Evolutionary conservation across 2,329 filamentous ascomycete genomes (phyloP).

Genomic region (Xylaria sp.): DNA sequence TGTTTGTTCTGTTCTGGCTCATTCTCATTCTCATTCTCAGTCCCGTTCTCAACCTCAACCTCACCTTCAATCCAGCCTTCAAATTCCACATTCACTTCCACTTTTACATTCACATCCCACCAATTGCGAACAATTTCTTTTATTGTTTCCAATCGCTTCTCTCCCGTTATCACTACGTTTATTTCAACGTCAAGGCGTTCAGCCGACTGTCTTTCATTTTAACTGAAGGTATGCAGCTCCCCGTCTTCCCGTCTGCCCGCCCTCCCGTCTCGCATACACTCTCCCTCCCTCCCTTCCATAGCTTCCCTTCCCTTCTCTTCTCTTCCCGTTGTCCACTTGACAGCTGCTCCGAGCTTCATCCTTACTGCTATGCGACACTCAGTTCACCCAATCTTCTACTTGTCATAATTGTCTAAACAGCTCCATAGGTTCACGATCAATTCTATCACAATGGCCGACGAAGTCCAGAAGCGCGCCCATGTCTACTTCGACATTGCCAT

Average conservation of each 20-base stretch:
- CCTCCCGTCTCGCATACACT: background rate
- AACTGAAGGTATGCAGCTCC: no score
- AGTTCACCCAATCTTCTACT: background rate
- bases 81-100: no score
- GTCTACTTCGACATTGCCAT: slow-evolving; percentile 94
- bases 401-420: background rate
- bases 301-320: background rate
- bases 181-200: background rate
- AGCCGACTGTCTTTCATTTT: background rate
- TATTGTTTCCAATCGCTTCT: background rate
- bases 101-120: background rate
- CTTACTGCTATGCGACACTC: background rate
- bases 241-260: no score
- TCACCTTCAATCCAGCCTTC: no score
- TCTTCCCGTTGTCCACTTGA: background rate
- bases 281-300: background rate
- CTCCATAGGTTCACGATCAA: no score
- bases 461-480: slow-evolving; percentile 52
- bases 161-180: background rate
- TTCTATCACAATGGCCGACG: slow-evolving; percentile 30
- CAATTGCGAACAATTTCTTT: background rate
- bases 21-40: slow-evolving; percentile 18
- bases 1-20: slow-evolving; percentile 3
- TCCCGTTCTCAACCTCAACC: background rate
- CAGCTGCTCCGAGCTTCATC: background rate